These are phyloP conservation scores for Trichoderma orchidacearum DNA, from an alignment of 495 filamentous ascomycete species.

Conservation along the genomic window DNA sequence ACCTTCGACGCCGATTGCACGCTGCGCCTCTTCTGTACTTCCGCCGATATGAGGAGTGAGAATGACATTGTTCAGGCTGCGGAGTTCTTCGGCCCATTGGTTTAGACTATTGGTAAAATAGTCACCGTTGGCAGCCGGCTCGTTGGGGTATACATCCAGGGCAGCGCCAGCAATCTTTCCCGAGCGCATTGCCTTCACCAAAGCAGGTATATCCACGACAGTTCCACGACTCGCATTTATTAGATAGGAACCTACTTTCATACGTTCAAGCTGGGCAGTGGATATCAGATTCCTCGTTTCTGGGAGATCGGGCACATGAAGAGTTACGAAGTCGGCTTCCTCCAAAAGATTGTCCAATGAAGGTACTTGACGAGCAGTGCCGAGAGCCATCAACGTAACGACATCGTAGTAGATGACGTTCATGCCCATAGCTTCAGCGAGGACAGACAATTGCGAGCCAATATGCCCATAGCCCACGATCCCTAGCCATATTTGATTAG, in stretches of 20 bases:
- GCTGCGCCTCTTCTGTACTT: conserved; percentile 94
- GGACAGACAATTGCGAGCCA: conserved; percentile 87
- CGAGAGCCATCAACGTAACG: conserved; percentile 82
- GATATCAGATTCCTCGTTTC: conserved; percentile 91
- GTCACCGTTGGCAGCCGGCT: conserved; percentile 86
- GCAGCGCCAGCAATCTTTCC: conserved; percentile 91
- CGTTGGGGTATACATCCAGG: conserved; percentile 88
- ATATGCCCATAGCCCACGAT: conserved; percentile 98
- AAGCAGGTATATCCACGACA: conserved; percentile 85
- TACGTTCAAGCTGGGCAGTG: conserved; percentile 58
- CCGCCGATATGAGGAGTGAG: conserved; percentile 94
- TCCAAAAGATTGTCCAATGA: conserved; percentile 63
- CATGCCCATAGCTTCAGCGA: conserved; percentile 97
- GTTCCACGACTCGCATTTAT: conserved; percentile 93
- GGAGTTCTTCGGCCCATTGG: conserved; percentile 73
- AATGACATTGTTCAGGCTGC: conserved; percentile 80
- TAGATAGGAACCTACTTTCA: conserved; percentile 86
- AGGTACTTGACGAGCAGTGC: conserved; percentile 70
- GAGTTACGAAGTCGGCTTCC: conserved; percentile 77
- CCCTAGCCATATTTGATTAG: conserved; percentile 24
- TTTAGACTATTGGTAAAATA: conserved; percentile 87
- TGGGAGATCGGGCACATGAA: conserved; percentile 84
- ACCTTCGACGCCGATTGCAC: conserved; percentile 84
- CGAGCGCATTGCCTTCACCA: conserved; percentile 75
- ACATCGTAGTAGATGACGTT: conserved; percentile 92